These are phyloP conservation scores for Suhomyces sp. DNA, from an alignment of 805 yeast genomes.

Conservation along the genomic window DNA sequence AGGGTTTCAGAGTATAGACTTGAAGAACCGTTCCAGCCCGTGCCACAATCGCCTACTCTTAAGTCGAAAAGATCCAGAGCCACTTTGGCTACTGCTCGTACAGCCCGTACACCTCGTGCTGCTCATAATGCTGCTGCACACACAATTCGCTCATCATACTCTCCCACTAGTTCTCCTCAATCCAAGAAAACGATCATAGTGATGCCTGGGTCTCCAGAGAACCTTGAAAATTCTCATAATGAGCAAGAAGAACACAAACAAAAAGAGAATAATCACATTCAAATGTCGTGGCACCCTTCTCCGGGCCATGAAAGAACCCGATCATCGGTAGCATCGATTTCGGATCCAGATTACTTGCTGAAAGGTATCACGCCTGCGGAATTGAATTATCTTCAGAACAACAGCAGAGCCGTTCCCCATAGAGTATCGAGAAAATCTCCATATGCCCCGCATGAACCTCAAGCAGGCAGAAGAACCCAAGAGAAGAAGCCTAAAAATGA, in stretches of 20 bases:
- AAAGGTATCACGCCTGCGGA: slow-evolving; percentile 43
- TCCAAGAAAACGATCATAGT: neutral
- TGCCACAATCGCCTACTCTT: neutral
- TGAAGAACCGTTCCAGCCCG: slow-evolving; percentile 1
- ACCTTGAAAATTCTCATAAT: too few species aligned
- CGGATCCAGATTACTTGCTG: slow-evolving; percentile 25
- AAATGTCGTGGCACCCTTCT: too few species aligned
- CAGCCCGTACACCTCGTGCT: too few species aligned
- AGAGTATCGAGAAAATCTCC: slow-evolving; percentile 4
- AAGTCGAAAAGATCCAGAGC: slow-evolving; percentile 1
- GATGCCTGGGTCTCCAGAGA: too few species aligned
- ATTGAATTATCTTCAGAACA: slow-evolving; percentile 23
- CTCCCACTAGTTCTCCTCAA: slow-evolving; percentile 1
- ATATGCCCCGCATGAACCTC: neutral
- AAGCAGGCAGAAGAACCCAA: slow-evolving; percentile 2
- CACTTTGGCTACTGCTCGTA: neutral
- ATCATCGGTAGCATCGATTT: neutral
- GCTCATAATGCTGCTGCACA: too few species aligned
- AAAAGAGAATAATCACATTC: too few species aligned
- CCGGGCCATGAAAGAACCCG: neutral
- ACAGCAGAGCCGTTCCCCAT: slow-evolving; percentile 2
- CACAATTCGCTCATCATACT: too few species aligned
- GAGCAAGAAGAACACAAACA: too few species aligned
- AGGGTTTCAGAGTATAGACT: neutral
- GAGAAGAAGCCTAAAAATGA: slow-evolving; percentile 19